phyloP scores from a whole-genome alignment of 2,329 filamentous ascomycete genomes.

The Apiospora koreana region DNA sequence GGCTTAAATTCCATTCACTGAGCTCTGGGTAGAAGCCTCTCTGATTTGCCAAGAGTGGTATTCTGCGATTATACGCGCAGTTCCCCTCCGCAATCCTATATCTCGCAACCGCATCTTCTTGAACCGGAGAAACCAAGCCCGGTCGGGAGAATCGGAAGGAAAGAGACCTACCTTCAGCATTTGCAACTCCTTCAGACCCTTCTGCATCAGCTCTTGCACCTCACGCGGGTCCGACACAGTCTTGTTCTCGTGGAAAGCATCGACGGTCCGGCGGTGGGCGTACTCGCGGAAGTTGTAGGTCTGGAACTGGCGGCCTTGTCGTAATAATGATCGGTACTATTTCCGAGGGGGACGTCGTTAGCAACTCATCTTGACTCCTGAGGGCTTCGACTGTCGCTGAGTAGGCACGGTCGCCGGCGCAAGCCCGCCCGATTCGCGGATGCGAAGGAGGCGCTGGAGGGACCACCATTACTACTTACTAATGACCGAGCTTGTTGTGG shows the following conservation, averaged over 20 bases:
- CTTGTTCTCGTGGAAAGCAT: slow-evolving; percentile 85
- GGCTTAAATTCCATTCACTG: not conserved
- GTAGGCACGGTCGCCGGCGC: not conserved
- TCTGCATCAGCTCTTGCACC: slow-evolving; percentile 87
- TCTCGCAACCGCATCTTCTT: not conserved
- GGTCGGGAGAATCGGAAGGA: not conserved
- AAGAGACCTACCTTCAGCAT: slow-evolving; percentile 75
- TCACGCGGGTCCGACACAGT: slow-evolving; percentile 70
- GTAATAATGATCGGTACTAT: slow-evolving; percentile 89
- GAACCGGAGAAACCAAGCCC: not conserved
- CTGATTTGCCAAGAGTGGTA: not conserved
- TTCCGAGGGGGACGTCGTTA: not conserved
- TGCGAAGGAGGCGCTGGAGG: not conserved
- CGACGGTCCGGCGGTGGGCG: slow-evolving; percentile 83
- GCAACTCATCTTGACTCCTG: slow-evolving; percentile 11
- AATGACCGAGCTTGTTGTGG: slow-evolving; percentile 59
- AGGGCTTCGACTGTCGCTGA: slow-evolving; percentile 7
- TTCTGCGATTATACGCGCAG: not conserved
- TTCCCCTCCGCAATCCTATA: not conserved
- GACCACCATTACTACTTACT: slow-evolving; percentile 38
- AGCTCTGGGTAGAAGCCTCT: not conserved
- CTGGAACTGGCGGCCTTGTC: slow-evolving; percentile 83
- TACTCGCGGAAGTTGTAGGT: slow-evolving; percentile 99
- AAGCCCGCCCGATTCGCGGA: not conserved
- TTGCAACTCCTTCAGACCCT: slow-evolving; percentile 83